A percentile compares a stretch with the other conserved stretches of the same genome.
These are phyloP conservation scores for Rhodamnia rubescens DNA, from an alignment of 345 rosid genomes.

Conservation along the genomic window DNA sequence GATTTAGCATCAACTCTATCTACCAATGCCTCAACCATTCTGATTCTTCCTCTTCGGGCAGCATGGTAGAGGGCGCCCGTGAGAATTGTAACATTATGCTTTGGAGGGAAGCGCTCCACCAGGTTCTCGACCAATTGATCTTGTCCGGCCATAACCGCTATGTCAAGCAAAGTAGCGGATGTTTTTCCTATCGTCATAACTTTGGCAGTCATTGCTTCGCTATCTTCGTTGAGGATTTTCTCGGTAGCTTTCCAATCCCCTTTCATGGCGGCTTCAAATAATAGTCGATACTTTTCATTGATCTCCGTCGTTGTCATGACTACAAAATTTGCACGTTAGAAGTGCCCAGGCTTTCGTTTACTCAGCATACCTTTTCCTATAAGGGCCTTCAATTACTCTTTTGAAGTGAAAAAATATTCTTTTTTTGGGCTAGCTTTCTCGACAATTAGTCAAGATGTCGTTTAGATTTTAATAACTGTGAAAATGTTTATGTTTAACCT, in stretches of 20 bases:
- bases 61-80: background rate
- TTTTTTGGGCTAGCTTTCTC: background rate
- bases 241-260: background rate
- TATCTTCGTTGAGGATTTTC: background rate
- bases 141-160: background rate
- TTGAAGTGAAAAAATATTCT: background rate
- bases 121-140: background rate
- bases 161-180: background rate
- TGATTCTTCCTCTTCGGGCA: background rate
- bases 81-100: background rate
- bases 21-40: background rate
- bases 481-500: too few relatives aligned
- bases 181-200: background rate
- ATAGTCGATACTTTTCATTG: background rate
- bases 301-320: background rate
- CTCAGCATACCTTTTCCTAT: background rate
- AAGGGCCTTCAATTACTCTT: background rate
- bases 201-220: background rate
- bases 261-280: background rate
- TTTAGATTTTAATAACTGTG: background rate
- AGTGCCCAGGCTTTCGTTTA: background rate
- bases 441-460: background rate
- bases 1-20: background rate
- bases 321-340: background rate
- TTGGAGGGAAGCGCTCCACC: background rate